Conservation (phyloP, 75 land plant genomes). For the Pinus tabuliformis region DNA sequence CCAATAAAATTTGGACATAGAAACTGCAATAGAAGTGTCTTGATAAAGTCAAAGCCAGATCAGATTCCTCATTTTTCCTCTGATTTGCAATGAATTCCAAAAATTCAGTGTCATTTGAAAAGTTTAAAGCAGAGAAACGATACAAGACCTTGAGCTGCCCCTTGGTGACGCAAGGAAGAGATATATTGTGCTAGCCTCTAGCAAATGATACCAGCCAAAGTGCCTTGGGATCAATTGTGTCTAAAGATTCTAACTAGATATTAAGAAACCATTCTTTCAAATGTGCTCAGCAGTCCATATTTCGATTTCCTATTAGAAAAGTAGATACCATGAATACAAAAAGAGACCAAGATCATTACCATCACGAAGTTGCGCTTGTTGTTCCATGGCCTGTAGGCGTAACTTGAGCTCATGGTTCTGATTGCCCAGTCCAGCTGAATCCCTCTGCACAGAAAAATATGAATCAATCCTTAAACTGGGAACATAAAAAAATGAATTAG, state of each 20-base stretch:
- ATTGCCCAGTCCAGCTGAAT: slow-evolving; percentile 64
- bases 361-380: slow-evolving; percentile 79
- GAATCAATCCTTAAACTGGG: neutral
- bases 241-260: neutral
- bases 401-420: slow-evolving; percentile 78
- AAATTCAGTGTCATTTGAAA: neutral
- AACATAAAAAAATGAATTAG: neutral
- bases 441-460: slow-evolving; percentile 42
- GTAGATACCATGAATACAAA: neutral
- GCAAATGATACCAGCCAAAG: neutral
- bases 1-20: neutral
- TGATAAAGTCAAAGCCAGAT: neutral
- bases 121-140: neutral
- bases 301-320: neutral
- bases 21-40: neutral
- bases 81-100: neutral
- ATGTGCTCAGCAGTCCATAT: neutral
- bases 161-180: neutral
- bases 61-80: neutral
- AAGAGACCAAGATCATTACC: slow-evolving; percentile 29
- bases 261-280: neutral
- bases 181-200: no score
- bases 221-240: neutral
- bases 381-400: slow-evolving; percentile 77
- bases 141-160: neutral